Percentiles rank a stretch among this genome's conserved stretches.
Conservation (phyloP, 805 yeast genomes). For the Saturnispora saitoi region DNA sequence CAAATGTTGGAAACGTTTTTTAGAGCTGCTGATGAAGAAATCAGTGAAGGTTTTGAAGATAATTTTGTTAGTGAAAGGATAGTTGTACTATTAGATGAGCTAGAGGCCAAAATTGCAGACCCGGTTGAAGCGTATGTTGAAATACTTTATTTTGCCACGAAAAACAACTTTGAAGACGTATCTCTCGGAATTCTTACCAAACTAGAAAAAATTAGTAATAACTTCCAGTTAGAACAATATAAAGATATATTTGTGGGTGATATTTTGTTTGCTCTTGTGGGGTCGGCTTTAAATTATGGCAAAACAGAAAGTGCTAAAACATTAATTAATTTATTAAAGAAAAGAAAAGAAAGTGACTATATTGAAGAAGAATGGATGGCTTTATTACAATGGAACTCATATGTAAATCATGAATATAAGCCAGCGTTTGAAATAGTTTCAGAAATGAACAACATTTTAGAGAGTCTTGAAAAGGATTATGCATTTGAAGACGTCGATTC, state of each 20-base stretch:
- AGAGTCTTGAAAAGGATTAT: slow-evolving; percentile 13
- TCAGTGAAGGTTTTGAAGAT: slow-evolving; percentile 22
- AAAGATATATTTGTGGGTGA: slow-evolving; percentile 18
- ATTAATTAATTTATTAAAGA: slow-evolving; percentile 13
- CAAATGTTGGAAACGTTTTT: slow-evolving; percentile 19
- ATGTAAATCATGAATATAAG: slow-evolving; percentile 6
- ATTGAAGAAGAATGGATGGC: slow-evolving; percentile 22
- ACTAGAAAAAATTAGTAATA: slow-evolving; percentile 14
- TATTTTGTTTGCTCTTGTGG: slow-evolving; percentile 22
- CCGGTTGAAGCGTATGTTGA: slow-evolving; percentile 24
- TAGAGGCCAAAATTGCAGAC: slow-evolving; percentile 14
- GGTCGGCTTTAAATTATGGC: slow-evolving; percentile 20
- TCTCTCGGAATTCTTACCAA: slow-evolving; percentile 17
- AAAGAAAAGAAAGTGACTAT: slow-evolving; percentile 11
- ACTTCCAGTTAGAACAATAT: slow-evolving; percentile 16
- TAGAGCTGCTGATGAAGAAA: slow-evolving; percentile 24
- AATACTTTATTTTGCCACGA: slow-evolving; percentile 24
- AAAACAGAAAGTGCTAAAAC: slow-evolving; percentile 14
- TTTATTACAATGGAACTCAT: slow-evolving; percentile 19
- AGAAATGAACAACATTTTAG: slow-evolving; percentile 12
- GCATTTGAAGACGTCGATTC: slow-evolving; percentile 18
- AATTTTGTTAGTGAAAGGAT: slow-evolving; percentile 20
- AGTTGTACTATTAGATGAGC: slow-evolving; percentile 13
- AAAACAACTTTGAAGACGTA: slow-evolving; percentile 22
- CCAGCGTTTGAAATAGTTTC: slow-evolving; percentile 27